Percentiles rank a stretch among this genome's conserved stretches.
Evolutionary conservation across 371 early-diverging fungal genomes (phyloP).

Genomic region (Apophysomyces elegans): DNA sequence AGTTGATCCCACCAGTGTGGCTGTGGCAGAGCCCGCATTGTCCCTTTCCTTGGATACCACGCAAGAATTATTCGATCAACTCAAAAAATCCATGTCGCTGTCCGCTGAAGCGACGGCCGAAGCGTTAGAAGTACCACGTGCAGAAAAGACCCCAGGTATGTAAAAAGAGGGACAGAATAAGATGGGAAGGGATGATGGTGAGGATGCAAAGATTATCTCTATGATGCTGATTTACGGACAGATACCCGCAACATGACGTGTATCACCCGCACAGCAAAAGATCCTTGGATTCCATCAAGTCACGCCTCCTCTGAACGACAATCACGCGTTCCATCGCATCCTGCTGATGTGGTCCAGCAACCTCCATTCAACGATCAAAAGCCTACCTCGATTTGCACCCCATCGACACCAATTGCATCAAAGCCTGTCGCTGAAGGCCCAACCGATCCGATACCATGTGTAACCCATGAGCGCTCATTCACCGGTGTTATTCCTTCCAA

Average conservation of each 20-base stretch:
- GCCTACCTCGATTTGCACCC: not conserved
- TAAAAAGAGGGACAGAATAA: no score
- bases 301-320: constrained; percentile 21
- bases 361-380: not conserved
- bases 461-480: not conserved
- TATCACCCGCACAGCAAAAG: not conserved
- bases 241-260: not conserved
- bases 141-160: not conserved
- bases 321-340: constrained; percentile 48
- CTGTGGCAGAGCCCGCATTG: constrained; percentile 43
- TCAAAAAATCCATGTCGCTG: constrained; percentile 37
- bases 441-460: constrained; percentile 20
- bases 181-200: not conserved
- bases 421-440: constrained; percentile 14
- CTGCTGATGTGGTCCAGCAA: constrained; percentile 30
- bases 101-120: constrained; percentile 42
- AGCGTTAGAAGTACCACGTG: constrained; percentile 24
- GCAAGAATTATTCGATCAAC: constrained; percentile 48
- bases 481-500: not conserved
- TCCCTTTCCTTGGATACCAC: constrained; percentile 43
- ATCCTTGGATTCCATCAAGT: not conserved
- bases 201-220: not conserved
- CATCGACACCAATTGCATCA: not conserved
- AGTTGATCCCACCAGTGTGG: constrained; percentile 63
- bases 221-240: constrained; percentile 1